Evolutionary conservation across 2,329 filamentous ascomycete genomes (phyloP).

Genomic region (Cryphonectria carpinicola): DNA sequence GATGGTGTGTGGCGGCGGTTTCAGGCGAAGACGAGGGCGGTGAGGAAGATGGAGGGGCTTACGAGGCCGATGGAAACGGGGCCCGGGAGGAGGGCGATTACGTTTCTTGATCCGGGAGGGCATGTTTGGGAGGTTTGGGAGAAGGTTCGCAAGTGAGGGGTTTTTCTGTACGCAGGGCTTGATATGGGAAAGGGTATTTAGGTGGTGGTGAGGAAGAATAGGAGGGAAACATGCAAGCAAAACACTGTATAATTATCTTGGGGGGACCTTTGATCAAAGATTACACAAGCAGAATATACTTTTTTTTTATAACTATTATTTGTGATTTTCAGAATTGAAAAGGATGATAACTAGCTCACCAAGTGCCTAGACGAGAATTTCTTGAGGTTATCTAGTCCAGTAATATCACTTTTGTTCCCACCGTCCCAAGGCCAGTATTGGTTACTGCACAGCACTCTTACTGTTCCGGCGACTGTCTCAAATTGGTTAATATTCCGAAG

Average conservation of each 20-base stretch:
- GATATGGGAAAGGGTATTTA: background rate
- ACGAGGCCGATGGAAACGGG: background rate
- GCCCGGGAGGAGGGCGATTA: slow-evolving; percentile 4
- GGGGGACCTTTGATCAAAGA: background rate
- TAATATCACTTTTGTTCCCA: no score
- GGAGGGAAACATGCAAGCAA: background rate
- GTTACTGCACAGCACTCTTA: no score
- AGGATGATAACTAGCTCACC: no score
- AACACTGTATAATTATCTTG: no score
- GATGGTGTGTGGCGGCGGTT: slow-evolving; percentile 10
- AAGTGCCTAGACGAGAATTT: no score
- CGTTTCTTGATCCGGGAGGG: slow-evolving; percentile 18
- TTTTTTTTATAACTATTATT: no score
- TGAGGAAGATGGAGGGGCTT: background rate
- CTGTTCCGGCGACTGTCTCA: no score
- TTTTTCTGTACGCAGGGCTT: background rate
- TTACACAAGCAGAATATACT: background rate
- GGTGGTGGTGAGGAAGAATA: background rate
- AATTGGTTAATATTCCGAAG: no score
- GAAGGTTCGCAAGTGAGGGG: background rate
- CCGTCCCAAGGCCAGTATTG: no score
- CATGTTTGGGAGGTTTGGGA: slow-evolving; percentile 15
- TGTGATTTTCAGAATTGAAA: no score
- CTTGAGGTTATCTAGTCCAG: no score
- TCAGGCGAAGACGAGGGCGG: background rate